Base-by-base conservation (phyloP, 2,329 filamentous ascomycete genomes). In the Ophiosphaerella korrae region DNA sequence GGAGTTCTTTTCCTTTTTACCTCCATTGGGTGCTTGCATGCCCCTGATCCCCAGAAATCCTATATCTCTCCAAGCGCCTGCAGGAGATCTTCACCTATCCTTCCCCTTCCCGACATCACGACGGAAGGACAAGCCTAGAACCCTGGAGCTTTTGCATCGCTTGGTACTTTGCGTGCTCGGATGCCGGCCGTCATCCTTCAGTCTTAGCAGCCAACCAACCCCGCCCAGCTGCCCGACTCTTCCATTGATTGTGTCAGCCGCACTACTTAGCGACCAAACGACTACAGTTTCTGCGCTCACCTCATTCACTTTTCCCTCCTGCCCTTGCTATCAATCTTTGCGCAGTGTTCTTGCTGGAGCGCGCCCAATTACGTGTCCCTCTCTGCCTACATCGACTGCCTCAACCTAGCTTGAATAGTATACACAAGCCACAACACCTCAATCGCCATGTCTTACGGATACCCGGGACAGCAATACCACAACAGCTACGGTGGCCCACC, bases 381-480 rank as follows among this genome's bases (percentile, higher is more conserved):
- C 23, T 24, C 24, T 24, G 13, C 26, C 26, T n/a, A 49, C 62
- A 55, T 52, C 64, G 47, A 33, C 23, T 48, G 36, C 45, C 24
- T 63, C 60, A 53, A 49, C 50, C 51, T 49, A 29, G 26, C 26
- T 29, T 29, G 11, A 29, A 29, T 29, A 29, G 16, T 12, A 18
- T 3, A 39, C 16, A 16, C 36, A 39, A 12, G 18, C 36, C 33
- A 16, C 37, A 40, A 34, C 44, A 48, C 35, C 18, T 47, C 42
- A 46, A 42, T 51, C 58, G 51, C 45, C 59, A 76, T 76, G 74
- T 76, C 72, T 41, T 74, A 73, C 56, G 50, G 50, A 33, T 76
- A 68, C 49, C 74, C 74, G 37, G 74, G 74, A 42, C 74, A 76
- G 62, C 64, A 72, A 55, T 74, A 75, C 57, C 69, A 77, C 63